These are phyloP conservation scores for Trametes villosa DNA, from an alignment of 768 basidiomycete species.

Conservation along the genomic window DNA sequence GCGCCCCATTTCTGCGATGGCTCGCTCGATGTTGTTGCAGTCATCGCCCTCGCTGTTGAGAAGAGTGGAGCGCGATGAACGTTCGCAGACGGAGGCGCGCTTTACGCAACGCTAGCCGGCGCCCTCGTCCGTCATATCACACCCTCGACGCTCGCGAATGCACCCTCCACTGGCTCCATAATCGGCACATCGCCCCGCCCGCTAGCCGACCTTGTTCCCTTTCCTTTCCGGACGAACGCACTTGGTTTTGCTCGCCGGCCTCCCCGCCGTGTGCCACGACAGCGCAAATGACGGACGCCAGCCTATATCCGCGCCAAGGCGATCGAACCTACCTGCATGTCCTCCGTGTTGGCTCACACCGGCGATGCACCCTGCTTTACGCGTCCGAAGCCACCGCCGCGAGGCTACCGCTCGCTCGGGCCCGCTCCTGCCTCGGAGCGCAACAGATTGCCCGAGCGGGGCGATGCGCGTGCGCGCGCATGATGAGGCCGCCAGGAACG, in stretches of 20 bases:
- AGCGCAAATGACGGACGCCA: background rate
- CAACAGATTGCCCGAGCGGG: no score
- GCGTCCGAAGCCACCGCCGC: background rate
- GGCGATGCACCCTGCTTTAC: conserved; percentile 8
- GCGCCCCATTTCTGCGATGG: conserved; percentile 13
- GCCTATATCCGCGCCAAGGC: background rate
- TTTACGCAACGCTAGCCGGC: no score
- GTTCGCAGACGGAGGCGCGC: conserved; percentile 1
- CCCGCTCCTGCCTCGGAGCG: no score
- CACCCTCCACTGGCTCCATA: conserved; percentile 1
- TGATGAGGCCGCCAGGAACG: conserved; percentile 3
- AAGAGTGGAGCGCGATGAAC: conserved; percentile 11
- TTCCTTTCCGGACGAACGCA: conserved; percentile 3
- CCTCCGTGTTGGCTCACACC: no score
- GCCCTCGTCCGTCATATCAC: no score
- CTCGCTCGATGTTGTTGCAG: conserved; percentile 2
- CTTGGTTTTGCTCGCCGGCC: background rate
- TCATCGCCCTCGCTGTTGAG: conserved; percentile 12
- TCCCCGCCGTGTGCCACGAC: background rate
- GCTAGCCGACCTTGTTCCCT: background rate
- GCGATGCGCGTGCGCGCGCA: background rate
- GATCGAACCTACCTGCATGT: background rate
- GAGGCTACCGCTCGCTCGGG: conserved; percentile 9
- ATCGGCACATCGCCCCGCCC: conserved; percentile 3
- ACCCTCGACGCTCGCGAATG: background rate